phyloP scores from a whole-genome alignment of 768 basidiomycete species.

The Kwoniella sp. region DNA sequence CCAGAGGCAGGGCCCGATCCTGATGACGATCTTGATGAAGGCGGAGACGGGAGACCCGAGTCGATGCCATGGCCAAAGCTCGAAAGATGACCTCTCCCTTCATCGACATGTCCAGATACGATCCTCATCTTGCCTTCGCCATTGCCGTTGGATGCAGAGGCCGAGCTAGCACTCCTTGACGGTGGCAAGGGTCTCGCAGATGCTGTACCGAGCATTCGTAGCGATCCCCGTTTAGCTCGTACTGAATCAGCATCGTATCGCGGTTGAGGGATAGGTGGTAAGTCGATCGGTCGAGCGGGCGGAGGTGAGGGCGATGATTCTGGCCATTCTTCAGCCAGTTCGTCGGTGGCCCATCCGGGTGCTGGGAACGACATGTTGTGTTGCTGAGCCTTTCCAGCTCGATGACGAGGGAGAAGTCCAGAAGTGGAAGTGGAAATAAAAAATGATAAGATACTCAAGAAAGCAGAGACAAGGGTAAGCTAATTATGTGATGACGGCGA shows the following conservation, averaged over 20 bases:
- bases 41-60: constrained; percentile 33
- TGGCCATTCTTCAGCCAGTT: constrained; percentile 89
- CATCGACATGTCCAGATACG: constrained; percentile 47
- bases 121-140: constrained; percentile 18
- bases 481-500: neutral
- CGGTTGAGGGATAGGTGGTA: constrained; percentile 60
- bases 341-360: constrained; percentile 63
- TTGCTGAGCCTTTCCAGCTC: neutral
- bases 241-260: constrained; percentile 29
- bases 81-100: constrained; percentile 26
- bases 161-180: constrained; percentile 21
- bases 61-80: constrained; percentile 20
- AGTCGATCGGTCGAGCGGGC: constrained; percentile 45
- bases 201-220: constrained; percentile 42
- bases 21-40: constrained; percentile 44
- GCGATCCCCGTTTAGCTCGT: constrained; percentile 44
- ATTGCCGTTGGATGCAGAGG: neutral
- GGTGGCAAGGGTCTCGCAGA: constrained; percentile 38
- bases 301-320: constrained; percentile 58
- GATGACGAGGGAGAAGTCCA: neutral
- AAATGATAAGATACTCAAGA: neutral
- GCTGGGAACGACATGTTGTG: constrained; percentile 25
- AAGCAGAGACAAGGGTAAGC: neutral
- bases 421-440: neutral
- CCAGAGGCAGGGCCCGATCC: constrained; percentile 56